phyloP scores from a whole-genome alignment of 352 stramenopile species.

The Phytopythium boreale region DNA sequence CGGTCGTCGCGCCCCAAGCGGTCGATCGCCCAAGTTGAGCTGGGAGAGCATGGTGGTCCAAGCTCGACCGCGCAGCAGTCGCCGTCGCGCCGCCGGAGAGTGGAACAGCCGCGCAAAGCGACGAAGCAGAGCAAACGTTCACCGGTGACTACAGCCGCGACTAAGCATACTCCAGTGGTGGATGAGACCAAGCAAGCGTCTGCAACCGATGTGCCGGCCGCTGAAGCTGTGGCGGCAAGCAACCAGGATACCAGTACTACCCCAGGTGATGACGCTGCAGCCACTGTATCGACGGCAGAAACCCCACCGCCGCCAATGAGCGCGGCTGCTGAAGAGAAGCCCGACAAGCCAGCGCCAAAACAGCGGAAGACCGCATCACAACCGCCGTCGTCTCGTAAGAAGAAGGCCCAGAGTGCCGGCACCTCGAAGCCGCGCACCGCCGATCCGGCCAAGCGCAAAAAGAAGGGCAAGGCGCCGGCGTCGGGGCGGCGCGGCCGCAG shows the following conservation, averaged over 20 bases:
- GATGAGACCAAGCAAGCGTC: background rate
- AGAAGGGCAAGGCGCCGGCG: background rate
- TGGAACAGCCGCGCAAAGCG: background rate
- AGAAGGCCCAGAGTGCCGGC: background rate
- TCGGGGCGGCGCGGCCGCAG: background rate
- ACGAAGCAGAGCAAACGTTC: background rate
- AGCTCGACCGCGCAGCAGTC: background rate
- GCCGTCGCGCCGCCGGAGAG: background rate
- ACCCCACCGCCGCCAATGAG: background rate
- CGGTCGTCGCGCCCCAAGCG: conserved; percentile 13
- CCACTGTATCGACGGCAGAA: background rate
- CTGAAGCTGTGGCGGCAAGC: background rate
- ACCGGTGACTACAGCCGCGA: background rate
- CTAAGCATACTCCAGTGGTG: background rate
- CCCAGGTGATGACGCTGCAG: background rate
- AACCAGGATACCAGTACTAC: background rate
- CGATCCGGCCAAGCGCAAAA: background rate
- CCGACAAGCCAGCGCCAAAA: background rate
- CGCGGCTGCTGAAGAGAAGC: background rate
- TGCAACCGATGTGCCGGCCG: background rate
- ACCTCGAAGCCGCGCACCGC: background rate
- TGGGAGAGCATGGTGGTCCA: background rate
- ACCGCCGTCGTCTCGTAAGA: background rate
- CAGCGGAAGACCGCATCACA: background rate
- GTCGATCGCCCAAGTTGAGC: background rate